Evolutionary conservation across 129 eudicot genomes (phyloP), one percentile per base, ranked within the genome.

Genomic region (Centella asiatica): DNA sequence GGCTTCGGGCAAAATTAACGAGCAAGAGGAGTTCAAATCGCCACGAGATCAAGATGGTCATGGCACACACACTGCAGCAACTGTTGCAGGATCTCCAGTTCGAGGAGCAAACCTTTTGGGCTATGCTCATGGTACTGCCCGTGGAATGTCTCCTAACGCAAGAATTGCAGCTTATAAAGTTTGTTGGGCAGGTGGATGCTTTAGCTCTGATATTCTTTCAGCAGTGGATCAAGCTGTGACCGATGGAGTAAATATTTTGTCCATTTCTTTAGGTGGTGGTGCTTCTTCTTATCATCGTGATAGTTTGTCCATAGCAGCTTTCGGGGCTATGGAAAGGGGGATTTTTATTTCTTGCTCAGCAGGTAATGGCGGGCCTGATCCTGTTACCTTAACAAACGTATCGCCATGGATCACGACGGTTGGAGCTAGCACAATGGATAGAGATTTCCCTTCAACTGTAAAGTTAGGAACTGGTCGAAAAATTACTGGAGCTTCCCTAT

Each of bases 21-120:
- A 85, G 48, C 66, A 57, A 47, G 78, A 71, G 26, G 97, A 89
- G 84, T 85, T 72, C 53, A 85, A 77, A 55, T 89, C 97, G 26
- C 82, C 97, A 2, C 62, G 97, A 31, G 97, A 89, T 73, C 95
- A 85, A 71, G 97, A 89, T 27, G 97, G 97, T 7, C 97, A 89
- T 59, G 95, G 97, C 10, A 89, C 95, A 0, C 97, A 89, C 66
- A 89, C 97, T 6, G 97, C 97, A 10, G 95, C 90, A 9, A 89
- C 97, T 1, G 92, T 86, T 3, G 95, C 92, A 0, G 97, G 97
- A 15, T 44, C 90, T 0, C 90, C 82, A 1, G 92, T 85, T 63
- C 83, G 33, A 32, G 97, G 97, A 2, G 97, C 97, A 0, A 89
- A 83, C 39, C 85, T 89, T 6, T 50, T 89, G 54, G 97, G 97